A percentile compares a stretch with the other conserved stretches of the same genome.
Conservation (phyloP, 805 yeast genomes). For the Kazachstania psychrophila region DNA sequence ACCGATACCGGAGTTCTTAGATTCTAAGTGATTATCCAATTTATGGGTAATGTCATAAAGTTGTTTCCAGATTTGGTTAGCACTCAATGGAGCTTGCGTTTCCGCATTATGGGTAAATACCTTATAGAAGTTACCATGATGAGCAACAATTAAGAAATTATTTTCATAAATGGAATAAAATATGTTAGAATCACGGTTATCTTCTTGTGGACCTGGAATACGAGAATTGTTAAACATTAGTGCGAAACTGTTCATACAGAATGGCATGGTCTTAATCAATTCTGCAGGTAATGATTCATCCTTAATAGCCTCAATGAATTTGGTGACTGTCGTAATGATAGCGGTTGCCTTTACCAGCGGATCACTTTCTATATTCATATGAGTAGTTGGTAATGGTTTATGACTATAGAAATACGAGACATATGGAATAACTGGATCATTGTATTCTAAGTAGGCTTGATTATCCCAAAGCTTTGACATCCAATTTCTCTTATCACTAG, state of each 20-base stretch:
- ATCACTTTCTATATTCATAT: slow-evolving; percentile 45
- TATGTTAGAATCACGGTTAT: slow-evolving; percentile 52
- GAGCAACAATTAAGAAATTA: slow-evolving; percentile 61
- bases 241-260: slow-evolving; percentile 88
- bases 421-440: slow-evolving; percentile 92
- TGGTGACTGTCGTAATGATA: slow-evolving; percentile 54
- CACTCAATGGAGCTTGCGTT: slow-evolving; percentile 32
- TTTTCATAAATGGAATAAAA: slow-evolving; percentile 40
- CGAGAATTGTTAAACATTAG: slow-evolving; percentile 87
- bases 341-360: slow-evolving; percentile 71
- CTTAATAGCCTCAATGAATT: slow-evolving; percentile 60
- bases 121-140: slow-evolving; percentile 75
- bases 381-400: slow-evolving; percentile 42
- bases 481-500: slow-evolving; percentile 69
- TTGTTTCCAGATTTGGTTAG: slow-evolving; percentile 46
- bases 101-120: slow-evolving; percentile 46
- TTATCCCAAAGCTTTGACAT: slow-evolving; percentile 88
- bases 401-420: slow-evolving; percentile 87
- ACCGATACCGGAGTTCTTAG: slow-evolving; percentile 48
- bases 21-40: not conserved
- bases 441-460: slow-evolving; percentile 79
- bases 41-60: slow-evolving; percentile 44
- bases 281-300: slow-evolving; percentile 74
- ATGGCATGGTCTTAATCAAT: slow-evolving; percentile 64
- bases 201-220: slow-evolving; percentile 43